Base-by-base conservation (phyloP, 2,329 filamentous ascomycete genomes). In the Cladosporium oxysporum region DNA sequence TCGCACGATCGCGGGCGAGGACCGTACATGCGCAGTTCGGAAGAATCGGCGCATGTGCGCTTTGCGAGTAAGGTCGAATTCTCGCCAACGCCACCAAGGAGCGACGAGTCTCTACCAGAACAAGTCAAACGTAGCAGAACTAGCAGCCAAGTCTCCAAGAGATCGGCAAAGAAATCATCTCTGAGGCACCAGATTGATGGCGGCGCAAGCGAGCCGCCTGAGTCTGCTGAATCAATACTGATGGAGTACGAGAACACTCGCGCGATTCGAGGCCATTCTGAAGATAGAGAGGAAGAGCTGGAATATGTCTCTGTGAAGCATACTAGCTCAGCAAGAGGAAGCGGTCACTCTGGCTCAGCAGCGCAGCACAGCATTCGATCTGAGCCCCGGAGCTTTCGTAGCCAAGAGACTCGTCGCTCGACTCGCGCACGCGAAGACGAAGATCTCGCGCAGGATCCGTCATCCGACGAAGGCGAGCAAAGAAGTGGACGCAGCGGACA, bases 21-120 rank as follows among this genome's bases (percentile, higher is more conserved):
- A 52, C 44, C 63, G 26, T 53, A 60, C 44, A 41, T 65, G 63
- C 63, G 33, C 49, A 55, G 12, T n/a, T 60, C 63, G 2, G 68
- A 69, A 21, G 61, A 59, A n/a, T 72, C 72, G 21, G 70, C 68
- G 57, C 71, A 69, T 33, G 74, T 76, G 7, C 73, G 69, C 37
- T 76, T 76, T 60, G 69, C 74, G 66, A 73, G 70, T 69, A 75
- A 75, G 66, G 69, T 75, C 55, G 72, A 75, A 31, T 67, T 75
- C 62, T 75, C 74, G 49, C 73, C 74, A 11, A 75, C 74, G 23
- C 74, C 74, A 35, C 74, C 73, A 16, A 66, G 66, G 35, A 74
- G 73, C 66, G 71, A 76, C 50, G 74, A 73, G 44, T 74, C 41
- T 5, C 47, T 60, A 1, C 63, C 63, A 6, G 63, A 65, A 23